Base-by-base conservation (phyloP, 2,329 filamentous ascomycete species). In the Sclerotinia borealis region DNA sequence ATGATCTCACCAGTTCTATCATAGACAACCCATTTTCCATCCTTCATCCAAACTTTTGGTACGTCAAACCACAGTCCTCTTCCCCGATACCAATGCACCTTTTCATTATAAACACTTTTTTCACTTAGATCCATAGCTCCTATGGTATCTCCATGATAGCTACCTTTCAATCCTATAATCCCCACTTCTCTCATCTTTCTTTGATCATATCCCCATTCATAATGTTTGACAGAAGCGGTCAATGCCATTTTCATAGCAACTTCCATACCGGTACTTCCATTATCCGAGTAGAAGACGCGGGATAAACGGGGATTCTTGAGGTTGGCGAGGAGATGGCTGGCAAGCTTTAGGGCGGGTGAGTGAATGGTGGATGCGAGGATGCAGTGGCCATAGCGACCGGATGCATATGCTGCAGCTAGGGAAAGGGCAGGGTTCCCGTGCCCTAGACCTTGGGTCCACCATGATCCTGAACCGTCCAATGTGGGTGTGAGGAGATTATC, bases 401-500 rank as follows among this genome's bases (percentile, higher is more conserved):
- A 90, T 0, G 92, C 91, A 71, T 95, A 88, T 0, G 91, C 89
- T 2, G 91, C 90, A 0, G 89, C 86, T 1, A 95, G 81, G 0
- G 90, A 84, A 1, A 96, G 79, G 0, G 81, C 77, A 0, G 90
- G 84, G 69, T 91, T 92, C 7, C 87, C 89, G 68, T 96, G 92
- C 1, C 92, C 91, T 0, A 96, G 81, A 2, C 91, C 91, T 75
- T 96, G 92, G 0, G 91, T 96, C 91, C 92, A 96, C 91, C 92
- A 96, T 0, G 90, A 93, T 1, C 91, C 91, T 0, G 91, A 95
- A 2, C 88, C 91, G 69, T 96, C 92, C 62, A 95, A 92, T 0
- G 89, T 87, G 1, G 90, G 82, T 51, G 80, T 81, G 0, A 91
- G 76, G 4, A 85, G 71, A 8, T 77, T 69, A 6, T 71, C 55